Conservation (phyloP, 2,329 filamentous ascomycete species). For the Xylaria sp. region DNA sequence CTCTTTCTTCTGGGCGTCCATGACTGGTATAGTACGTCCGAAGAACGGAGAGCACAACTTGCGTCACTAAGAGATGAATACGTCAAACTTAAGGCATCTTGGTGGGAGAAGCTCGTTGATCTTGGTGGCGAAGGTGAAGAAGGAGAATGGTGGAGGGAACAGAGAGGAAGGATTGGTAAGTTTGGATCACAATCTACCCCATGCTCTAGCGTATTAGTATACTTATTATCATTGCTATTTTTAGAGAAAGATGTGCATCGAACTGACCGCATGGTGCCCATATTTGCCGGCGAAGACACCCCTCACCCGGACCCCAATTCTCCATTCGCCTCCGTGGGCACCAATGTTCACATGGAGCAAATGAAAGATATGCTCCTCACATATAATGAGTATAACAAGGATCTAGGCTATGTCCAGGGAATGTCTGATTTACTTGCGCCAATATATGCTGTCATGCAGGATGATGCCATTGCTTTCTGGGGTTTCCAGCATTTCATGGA, state of each 20-base stretch:
- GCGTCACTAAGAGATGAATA: constrained; percentile 93
- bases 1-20: constrained; percentile 91
- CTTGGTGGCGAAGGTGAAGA: constrained; percentile 82
- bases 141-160: constrained; percentile 96
- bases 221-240: constrained; percentile 33
- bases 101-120: constrained; percentile 95
- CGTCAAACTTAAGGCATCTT: constrained; percentile 89
- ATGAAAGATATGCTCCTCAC: constrained; percentile 99
- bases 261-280: constrained; percentile 92
- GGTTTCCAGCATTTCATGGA: constrained; percentile 96
- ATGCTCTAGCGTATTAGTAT: constrained; percentile 21
- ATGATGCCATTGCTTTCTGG: constrained; percentile 98
- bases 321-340: constrained; percentile 90
- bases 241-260: constrained; percentile 98
- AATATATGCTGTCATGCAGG: constrained; percentile 96
- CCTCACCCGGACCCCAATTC: constrained; percentile 96
- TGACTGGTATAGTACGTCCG: constrained; percentile 88
- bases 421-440: constrained; percentile 98
- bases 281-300: constrained; percentile 95
- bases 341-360: constrained; percentile 97
- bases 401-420: constrained; percentile 96
- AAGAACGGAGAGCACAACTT: constrained; percentile 84
- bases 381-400: constrained; percentile 97
- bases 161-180: constrained; percentile 91
- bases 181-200: constrained; percentile 35